phyloP scores from a whole-genome alignment of 2,329 filamentous ascomycete genomes.

The Aspergillus sp. region DNA sequence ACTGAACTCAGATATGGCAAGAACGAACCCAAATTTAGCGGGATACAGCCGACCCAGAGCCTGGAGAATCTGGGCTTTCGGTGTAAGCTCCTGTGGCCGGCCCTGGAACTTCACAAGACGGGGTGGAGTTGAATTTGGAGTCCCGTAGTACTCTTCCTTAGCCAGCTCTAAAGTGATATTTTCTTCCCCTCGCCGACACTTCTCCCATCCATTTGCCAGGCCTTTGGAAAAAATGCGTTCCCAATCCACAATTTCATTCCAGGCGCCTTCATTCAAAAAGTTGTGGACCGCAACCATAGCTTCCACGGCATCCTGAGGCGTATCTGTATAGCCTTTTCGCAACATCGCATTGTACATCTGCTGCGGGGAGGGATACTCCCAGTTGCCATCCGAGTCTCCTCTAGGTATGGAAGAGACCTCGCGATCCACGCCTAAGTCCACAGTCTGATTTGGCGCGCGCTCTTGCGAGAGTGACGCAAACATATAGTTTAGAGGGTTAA shows the following conservation, averaged over 20 bases:
- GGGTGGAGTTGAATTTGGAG: constrained; percentile 49
- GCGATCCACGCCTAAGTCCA: constrained; percentile 73
- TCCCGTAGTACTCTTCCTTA: constrained; percentile 46
- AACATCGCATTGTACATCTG: constrained; percentile 99
- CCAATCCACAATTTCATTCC: constrained; percentile 93
- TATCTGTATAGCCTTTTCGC: constrained; percentile 93
- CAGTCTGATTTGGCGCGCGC: constrained; percentile 69
- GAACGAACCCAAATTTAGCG: constrained; percentile 68
- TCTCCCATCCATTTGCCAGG: constrained; percentile 68
- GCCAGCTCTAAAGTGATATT: constrained; percentile 58
- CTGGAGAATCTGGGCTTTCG: constrained; percentile 83
- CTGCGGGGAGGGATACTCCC: constrained; percentile 98
- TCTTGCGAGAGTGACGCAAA: constrained; percentile 81
- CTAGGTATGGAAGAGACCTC: constrained; percentile 90
- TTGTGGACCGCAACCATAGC: constrained; percentile 98
- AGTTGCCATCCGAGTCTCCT: constrained; percentile 71
- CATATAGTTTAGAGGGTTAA: constrained; percentile 93
- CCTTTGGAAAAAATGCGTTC: constrained; percentile 81
- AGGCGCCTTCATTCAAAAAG: constrained; percentile 95
- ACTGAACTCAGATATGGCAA: background rate
- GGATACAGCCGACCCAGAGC: constrained; percentile 78
- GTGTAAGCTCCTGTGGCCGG: constrained; percentile 82
- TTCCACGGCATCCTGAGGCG: constrained; percentile 88
- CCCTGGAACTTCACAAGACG: constrained; percentile 85
- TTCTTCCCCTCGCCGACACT: constrained; percentile 72